A percentile compares a stretch with the other conserved stretches of the same genome.
phyloP scores from a whole-genome alignment of 768 basidiomycete genomes.

The Omphalotus guepiniiformis region DNA sequence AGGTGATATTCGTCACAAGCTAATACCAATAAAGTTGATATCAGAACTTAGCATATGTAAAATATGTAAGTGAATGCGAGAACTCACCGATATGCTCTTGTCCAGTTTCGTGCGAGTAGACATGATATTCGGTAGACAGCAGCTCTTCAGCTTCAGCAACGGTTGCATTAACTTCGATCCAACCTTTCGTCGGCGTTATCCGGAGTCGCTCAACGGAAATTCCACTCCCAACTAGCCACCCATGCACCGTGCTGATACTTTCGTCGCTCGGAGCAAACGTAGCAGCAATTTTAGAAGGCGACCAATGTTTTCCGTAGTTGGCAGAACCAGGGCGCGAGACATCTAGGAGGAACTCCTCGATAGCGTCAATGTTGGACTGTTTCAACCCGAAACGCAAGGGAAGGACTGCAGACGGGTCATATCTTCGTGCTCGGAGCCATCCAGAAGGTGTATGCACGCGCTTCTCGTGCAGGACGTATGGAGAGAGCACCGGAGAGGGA shows the following conservation, averaged over 20 bases:
- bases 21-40: not conserved
- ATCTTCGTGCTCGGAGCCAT: conserved; percentile 28
- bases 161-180: conserved; percentile 38
- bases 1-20: conserved; percentile 39
- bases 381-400: conserved; percentile 43
- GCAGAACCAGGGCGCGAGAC: conserved; percentile 40
- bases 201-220: conserved; percentile 30
- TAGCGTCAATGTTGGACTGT: conserved; percentile 35
- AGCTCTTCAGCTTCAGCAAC: conserved; percentile 40
- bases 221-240: conserved; percentile 37
- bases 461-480: conserved; percentile 33
- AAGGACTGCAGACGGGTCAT: conserved; percentile 26
- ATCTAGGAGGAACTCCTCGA: conserved; percentile 38
- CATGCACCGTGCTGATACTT: conserved; percentile 30
- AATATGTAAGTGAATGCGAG: not conserved
- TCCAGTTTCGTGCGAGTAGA: conserved; percentile 35
- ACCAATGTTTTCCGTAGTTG: conserved; percentile 45
- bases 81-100: conserved; percentile 32
- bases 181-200: conserved; percentile 27
- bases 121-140: conserved; percentile 36
- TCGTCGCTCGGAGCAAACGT: conserved; percentile 37
- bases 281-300: conserved; percentile 32
- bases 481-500: too few relatives aligned
- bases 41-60: not conserved
- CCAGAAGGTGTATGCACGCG: conserved; percentile 27